Evolutionary conservation across 257 asterid species (phyloP).

Genomic region (Plantago elongata): DNA sequence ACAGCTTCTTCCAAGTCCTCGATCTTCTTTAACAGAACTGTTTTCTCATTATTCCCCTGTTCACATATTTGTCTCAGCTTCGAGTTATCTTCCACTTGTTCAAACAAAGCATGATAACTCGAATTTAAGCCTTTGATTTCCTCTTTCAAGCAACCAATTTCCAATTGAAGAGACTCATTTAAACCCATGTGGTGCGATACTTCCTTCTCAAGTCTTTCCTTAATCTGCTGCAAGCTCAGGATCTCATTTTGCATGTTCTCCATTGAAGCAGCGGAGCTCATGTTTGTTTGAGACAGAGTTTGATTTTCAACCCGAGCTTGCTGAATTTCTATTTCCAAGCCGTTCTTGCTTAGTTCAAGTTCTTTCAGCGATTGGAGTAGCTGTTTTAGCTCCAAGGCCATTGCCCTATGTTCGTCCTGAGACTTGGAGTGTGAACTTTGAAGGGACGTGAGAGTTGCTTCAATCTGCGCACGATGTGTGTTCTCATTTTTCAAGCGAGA

Average conservation of each 20-base stretch:
- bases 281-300: conserved; percentile 38
- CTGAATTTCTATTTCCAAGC: conserved; percentile 60
- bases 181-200: conserved; percentile 49
- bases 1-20: conserved; percentile 56
- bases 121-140: conserved; percentile 62
- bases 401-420: conserved; percentile 57
- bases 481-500: conserved; percentile 51
- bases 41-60: conserved; percentile 46
- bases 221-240: conserved; percentile 53
- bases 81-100: conserved; percentile 67
- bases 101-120: conserved; percentile 49
- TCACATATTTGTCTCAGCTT: conserved; percentile 45
- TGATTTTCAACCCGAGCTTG: conserved; percentile 51
- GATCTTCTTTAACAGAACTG: conserved; percentile 47
- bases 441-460: conserved; percentile 53
- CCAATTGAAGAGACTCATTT: conserved; percentile 52
- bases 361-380: conserved; percentile 56
- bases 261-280: conserved; percentile 46
- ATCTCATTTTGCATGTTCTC: conserved; percentile 65
- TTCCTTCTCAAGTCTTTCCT: conserved; percentile 68
- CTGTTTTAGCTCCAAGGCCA: conserved; percentile 55
- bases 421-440: conserved; percentile 62
- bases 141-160: conserved; percentile 52
- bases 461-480: conserved; percentile 41
- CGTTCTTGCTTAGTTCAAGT: conserved; percentile 47